Conservation (phyloP, 495 filamentous ascomycete species). For the Lepraria neglecta region DNA sequence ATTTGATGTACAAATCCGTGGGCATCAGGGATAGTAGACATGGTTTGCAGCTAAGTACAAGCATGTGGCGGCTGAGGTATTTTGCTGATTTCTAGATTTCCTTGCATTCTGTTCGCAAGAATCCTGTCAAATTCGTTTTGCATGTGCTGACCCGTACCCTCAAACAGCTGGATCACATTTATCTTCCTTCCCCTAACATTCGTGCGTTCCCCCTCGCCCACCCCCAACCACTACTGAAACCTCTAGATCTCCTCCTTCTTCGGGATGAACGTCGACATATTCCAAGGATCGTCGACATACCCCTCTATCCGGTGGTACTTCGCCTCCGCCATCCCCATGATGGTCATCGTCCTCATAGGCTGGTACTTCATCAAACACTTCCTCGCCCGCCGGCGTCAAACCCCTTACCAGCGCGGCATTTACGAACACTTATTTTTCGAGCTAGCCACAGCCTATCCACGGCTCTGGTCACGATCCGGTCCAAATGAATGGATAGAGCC, state of each 20-base stretch:
- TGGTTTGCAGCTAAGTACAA: constrained; percentile 44
- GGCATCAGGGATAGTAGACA: constrained; percentile 48
- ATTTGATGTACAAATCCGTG: constrained; percentile 49
- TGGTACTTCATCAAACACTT: constrained; percentile 49
- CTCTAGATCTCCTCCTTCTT: background rate
- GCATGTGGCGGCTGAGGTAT: constrained; percentile 31
- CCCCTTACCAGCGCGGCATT: constrained; percentile 45
- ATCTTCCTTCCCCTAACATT: constrained; percentile 52
- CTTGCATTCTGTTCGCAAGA: background rate
- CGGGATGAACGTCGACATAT: constrained; percentile 43
- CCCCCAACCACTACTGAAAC: background rate
- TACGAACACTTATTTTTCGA: constrained; percentile 47
- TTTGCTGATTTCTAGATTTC: background rate
- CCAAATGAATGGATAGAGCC: constrained; percentile 40
- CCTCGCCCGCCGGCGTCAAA: constrained; percentile 38
- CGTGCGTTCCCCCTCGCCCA: constrained; percentile 40
- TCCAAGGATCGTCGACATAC: constrained; percentile 13
- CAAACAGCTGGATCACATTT: constrained; percentile 42
- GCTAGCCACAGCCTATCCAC: constrained; percentile 39
- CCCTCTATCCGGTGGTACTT: constrained; percentile 50
- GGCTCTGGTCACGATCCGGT: constrained; percentile 45
- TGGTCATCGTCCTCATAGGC: constrained; percentile 38
- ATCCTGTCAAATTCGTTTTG: background rate
- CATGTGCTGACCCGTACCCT: background rate
- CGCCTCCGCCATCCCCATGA: constrained; percentile 40